Evolutionary conservation across 1,139 yeast species (phyloP), one percentile per base, ranked within the genome.

Genomic region (Kazachstania sp.): DNA sequence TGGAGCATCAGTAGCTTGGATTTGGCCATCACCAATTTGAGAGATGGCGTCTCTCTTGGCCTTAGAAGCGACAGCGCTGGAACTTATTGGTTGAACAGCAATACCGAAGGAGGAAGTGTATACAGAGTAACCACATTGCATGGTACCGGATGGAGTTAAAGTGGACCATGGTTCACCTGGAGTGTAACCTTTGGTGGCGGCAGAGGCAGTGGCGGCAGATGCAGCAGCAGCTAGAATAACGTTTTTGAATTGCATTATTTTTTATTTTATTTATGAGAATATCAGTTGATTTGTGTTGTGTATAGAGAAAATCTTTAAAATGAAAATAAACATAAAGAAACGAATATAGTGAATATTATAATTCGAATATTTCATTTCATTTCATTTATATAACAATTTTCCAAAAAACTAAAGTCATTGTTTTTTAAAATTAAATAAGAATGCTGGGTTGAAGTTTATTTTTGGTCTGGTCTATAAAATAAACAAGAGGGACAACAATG

Each of bases 91-190:
- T 51, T 71, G 69, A 54, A 83, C 79, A 55, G 84, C 85, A 59
- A 83, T 82, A 71, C 92, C 92, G 61, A 83, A 83, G 46, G 76
- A 69, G 46, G 71, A 68, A 30, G 78, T 54, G 71, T 79, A 79
- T 60, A 79, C 79, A 43, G 87, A 79, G 46, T 73, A 52, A 54
- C 81, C 86, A 60, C 82, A 83, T 30, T 77, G 51, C 51, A 77
- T 75, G 41, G 81, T 70, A 38, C 72, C 74, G 38, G 70, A 54
- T 56, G 90, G 88, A 42, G 86, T 81, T 66, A 82, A 73, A 47
- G 87, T 79, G 39, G 86, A 72, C 79, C 86, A 81, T 58, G 90
- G 82, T 55, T 79, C 82, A 51, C 84, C 66, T 65, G 88, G 83
- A 66, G 79, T 75, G 65, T 75, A 71, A 41, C 57, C 56, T 26